Base-by-base conservation (phyloP, 768 basidiomycete species). In the Tulasnella calospora region DNA sequence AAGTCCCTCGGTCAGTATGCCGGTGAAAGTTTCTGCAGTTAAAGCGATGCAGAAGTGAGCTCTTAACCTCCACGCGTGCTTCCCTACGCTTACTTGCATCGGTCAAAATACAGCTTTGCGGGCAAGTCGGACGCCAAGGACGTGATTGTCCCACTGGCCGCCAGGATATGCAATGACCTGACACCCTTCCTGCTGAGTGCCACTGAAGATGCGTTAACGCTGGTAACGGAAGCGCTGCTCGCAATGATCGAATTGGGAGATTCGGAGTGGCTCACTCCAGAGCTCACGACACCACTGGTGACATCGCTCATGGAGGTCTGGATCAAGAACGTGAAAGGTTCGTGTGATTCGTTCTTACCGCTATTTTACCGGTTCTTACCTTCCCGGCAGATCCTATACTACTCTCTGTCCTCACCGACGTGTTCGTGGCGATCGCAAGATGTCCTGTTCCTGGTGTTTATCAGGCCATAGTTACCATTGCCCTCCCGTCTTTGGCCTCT, bases 21-120 rank as follows among this genome's bases (percentile, higher is more conserved):
- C 95, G 0, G 92, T 98, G 82, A 99, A 98, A 84, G 87, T 98
- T 7, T 96, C 95, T 0, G 96, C 97, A 13, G 92, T 99, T 36
- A 94, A 94, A 84, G 95, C 97, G 2, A 88, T 98, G 51, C 91
- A 94, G 82, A 96, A 98, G 98, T 98, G 82, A 78, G 90, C 83
- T 0, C n/a, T 38, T 44, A 71, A 92, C 82, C 93, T 93, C 85
- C 92, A 89, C 84, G 87, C 90, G 78, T 89, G 88, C 8, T 17
- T 35, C 35, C 15, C 17, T 15, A 35, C 6, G 8, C 33, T 67
- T 23, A 51, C 51, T 12, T 9, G 30, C 23, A 67, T 17, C 6
- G 74, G 1, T 55, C 41, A n/a, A 19, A 51, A 6, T n/a, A n/a
- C 74, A 87, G 86, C 83, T 87, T 86, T 82, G 86, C 85, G 77